Conservation (phyloP, 2,329 filamentous ascomycete genomes). For the Aspergillus niger region DNA sequence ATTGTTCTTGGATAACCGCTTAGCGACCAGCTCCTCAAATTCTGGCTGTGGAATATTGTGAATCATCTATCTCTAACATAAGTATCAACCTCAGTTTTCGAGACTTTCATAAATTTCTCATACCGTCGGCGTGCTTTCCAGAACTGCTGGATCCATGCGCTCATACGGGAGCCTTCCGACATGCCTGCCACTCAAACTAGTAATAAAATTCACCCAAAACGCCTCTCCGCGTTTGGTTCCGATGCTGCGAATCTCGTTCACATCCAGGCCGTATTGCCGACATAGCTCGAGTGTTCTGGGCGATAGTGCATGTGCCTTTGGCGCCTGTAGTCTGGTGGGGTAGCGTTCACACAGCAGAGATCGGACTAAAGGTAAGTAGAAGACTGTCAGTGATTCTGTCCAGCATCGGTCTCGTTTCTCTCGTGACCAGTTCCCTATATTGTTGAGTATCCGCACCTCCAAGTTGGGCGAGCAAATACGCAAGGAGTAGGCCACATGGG, state of each 20-base stretch:
- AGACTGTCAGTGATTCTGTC: not conserved
- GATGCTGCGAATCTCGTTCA: slow-evolving; percentile 27
- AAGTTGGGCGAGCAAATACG: slow-evolving; percentile 3
- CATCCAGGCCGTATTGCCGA: slow-evolving; percentile 30
- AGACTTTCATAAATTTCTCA: not conserved
- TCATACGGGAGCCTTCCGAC: slow-evolving; percentile 40
- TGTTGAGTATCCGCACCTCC: not conserved
- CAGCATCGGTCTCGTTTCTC: not conserved
- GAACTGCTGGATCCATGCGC: slow-evolving; percentile 29
- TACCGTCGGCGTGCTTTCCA: slow-evolving; percentile 41
- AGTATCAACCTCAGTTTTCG: not conserved
- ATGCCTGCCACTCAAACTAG: slow-evolving; percentile 38
- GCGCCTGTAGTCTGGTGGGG: slow-evolving; percentile 27
- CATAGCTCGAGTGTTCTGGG: slow-evolving; percentile 33
- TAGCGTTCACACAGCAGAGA: slow-evolving; percentile 16
- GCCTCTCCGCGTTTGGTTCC: slow-evolving; percentile 32
- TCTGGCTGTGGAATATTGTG: slow-evolving; percentile 48
- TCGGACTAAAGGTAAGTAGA: not conserved
- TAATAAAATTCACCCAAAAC: slow-evolving; percentile 46
- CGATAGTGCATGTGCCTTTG: slow-evolving; percentile 34
- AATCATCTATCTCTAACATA: slow-evolving; percentile 35
- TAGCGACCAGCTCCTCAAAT: slow-evolving; percentile 42
- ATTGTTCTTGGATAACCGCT: slow-evolving; percentile 22
- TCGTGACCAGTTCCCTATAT: not conserved
- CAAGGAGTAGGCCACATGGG: slow-evolving; percentile 5